phyloP scores from a whole-genome alignment of 495 filamentous ascomycete genomes.

The Cairneyella variabilis region DNA sequence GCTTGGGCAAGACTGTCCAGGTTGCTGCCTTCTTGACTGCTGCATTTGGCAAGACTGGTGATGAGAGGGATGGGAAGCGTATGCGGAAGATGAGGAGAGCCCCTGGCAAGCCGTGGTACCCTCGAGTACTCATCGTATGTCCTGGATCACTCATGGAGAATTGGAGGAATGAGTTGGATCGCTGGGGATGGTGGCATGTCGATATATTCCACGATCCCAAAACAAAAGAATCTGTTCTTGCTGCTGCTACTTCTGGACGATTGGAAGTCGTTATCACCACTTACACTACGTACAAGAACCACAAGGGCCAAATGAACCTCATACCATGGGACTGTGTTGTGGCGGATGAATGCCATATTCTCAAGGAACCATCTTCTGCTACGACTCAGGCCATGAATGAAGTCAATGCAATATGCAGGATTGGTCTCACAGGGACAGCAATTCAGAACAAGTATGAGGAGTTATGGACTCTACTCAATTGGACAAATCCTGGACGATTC shows the following conservation, averaged over 20 bases:
- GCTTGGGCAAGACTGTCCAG: conserved; percentile 93
- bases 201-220: conserved; percentile 73
- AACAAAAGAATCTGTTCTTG: conserved; percentile 66
- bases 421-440: conserved; percentile 92
- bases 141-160: conserved; percentile 86
- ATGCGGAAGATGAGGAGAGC: conserved; percentile 77
- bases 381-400: conserved; percentile 86
- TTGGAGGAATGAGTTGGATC: conserved; percentile 78
- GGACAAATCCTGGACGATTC: conserved; percentile 88
- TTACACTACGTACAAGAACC: conserved; percentile 79
- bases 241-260: conserved; percentile 69
- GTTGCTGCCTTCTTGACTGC: conserved; percentile 92
- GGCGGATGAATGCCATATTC: conserved; percentile 91
- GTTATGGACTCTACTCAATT: conserved; percentile 93
- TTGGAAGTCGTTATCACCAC: conserved; percentile 92
- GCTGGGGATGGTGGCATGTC: conserved; percentile 95
- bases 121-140: conserved; percentile 79
- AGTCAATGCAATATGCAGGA: conserved; percentile 87
- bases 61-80: conserved; percentile 79
- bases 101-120: conserved; percentile 66
- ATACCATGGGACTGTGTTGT: conserved; percentile 96
- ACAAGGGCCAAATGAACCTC: conserved; percentile 72
- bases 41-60: conserved; percentile 92
- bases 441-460: conserved; percentile 99
- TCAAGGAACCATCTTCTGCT: conserved; percentile 76